Percentiles rank a stretch among this genome's conserved stretches.
phyloP scores from a whole-genome alignment of 1,284 basidiomycete genomes.

The Trichosporon sp. region DNA sequence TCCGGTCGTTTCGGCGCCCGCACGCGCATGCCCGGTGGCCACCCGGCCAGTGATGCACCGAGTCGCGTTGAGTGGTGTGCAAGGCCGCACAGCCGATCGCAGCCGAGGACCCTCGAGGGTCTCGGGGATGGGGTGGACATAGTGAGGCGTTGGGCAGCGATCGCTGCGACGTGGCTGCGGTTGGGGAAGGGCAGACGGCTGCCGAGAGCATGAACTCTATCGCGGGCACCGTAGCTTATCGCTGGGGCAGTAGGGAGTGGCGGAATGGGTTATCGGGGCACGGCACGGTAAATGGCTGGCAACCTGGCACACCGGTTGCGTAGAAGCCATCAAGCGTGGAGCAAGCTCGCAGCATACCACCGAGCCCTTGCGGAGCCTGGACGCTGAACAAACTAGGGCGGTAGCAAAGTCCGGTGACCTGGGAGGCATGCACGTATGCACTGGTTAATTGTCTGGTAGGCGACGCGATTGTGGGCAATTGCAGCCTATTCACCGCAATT shows the following conservation, averaged over 20 bases:
- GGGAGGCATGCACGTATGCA: not conserved
- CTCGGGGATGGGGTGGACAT: not conserved
- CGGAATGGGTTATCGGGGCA: not conserved
- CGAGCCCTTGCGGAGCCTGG: not conserved
- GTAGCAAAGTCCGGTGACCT: not conserved
- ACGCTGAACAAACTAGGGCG: not conserved
- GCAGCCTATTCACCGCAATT: not conserved
- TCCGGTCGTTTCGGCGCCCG: not conserved
- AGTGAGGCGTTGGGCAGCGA: not conserved
- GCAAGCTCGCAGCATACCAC: not conserved
- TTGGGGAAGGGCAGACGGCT: not conserved
- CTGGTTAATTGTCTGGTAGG: not conserved
- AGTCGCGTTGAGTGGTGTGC: not conserved
- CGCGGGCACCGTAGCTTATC: not conserved
- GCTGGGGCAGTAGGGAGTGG: not conserved
- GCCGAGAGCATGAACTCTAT: conserved; percentile 3
- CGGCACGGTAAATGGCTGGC: not conserved
- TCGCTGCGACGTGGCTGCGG: not conserved
- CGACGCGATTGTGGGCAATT: not conserved
- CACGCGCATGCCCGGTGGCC: conserved; percentile 3
- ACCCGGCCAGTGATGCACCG: not conserved
- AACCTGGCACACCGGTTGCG: not conserved
- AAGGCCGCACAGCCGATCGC: not conserved
- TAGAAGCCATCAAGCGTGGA: not conserved
- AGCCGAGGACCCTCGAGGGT: conserved; percentile 3